Conservation (phyloP, 108 stramenopile species). For the Skeletonema potamos region DNA sequence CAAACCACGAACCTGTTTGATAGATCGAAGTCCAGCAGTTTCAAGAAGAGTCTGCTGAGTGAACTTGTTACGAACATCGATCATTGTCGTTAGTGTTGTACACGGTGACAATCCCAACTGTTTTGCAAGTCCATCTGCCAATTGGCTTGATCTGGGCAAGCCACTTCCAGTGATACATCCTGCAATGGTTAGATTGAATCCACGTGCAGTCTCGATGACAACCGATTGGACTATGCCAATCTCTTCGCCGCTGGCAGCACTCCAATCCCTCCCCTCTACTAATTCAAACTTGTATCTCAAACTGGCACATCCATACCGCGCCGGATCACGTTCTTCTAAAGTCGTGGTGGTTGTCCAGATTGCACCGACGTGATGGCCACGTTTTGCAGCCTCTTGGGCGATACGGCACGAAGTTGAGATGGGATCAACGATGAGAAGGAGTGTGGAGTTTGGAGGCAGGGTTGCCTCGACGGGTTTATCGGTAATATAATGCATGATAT, state of each 20-base stretch:
- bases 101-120: slow-evolving; percentile 44
- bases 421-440: slow-evolving; percentile 13
- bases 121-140: slow-evolving; percentile 59
- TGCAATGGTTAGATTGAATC: slow-evolving; percentile 22
- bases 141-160: slow-evolving; percentile 62
- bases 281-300: slow-evolving; percentile 16
- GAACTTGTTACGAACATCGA: slow-evolving; percentile 40
- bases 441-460: neutral
- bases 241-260: slow-evolving; percentile 8
- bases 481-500: slow-evolving; percentile 7
- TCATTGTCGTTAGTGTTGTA: slow-evolving; percentile 22
- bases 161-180: slow-evolving; percentile 71
- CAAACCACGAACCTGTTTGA: slow-evolving; percentile 57
- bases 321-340: neutral
- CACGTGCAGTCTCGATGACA: slow-evolving; percentile 48
- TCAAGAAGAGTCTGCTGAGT: slow-evolving; percentile 64
- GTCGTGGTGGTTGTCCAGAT: slow-evolving; percentile 45
- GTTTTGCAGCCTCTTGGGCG: slow-evolving; percentile 62
- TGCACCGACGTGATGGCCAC: slow-evolving; percentile 60
- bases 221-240: slow-evolving; percentile 7
- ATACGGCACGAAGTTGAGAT: slow-evolving; percentile 53
- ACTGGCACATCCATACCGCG: neutral
- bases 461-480: slow-evolving; percentile 9
- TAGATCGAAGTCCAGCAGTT: slow-evolving; percentile 61
- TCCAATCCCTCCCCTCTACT: slow-evolving; percentile 18